Conservation (phyloP, 169 alveolate genomes). For the Plasmodium vinckei region DNA sequence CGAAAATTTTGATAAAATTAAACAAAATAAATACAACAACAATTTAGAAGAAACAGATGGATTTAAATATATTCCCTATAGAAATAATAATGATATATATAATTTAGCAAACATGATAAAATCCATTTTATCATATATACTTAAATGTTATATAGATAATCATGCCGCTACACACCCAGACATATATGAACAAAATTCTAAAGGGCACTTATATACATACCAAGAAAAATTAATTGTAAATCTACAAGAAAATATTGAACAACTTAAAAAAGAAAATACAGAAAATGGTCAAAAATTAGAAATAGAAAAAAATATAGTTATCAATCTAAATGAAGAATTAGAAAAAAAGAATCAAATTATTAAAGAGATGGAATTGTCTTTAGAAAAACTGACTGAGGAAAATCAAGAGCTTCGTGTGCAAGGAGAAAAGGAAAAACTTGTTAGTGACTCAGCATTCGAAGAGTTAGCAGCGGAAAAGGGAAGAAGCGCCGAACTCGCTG, state of each 20-base stretch:
- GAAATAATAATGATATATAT: constrained; percentile 10
- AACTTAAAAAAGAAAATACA: constrained; percentile 2
- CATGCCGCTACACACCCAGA: background rate
- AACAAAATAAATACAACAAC: background rate
- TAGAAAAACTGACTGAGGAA: constrained; percentile 56
- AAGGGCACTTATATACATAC: background rate
- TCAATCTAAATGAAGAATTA: background rate
- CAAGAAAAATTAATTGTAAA: background rate
- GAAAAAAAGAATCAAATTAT: background rate
- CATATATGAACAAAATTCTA: background rate
- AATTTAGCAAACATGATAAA: constrained; percentile 21
- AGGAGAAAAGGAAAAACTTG: constrained; percentile 44
- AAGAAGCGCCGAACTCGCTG: background rate
- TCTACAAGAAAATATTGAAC: constrained; percentile 9
- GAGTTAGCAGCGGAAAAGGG: constrained; percentile 23
- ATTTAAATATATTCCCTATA: background rate
- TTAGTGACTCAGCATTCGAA: constrained; percentile 4
- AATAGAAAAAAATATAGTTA: background rate
- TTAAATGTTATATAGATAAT: background rate
- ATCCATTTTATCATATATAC: background rate
- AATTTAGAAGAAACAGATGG: background rate
- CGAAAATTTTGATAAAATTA: background rate
- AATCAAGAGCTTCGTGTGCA: background rate
- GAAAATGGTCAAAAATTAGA: background rate
- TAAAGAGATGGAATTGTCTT: constrained; percentile 1